Base-by-base conservation (phyloP, 139 green algal species). In the Limnomonas spitsbergensis region DNA sequence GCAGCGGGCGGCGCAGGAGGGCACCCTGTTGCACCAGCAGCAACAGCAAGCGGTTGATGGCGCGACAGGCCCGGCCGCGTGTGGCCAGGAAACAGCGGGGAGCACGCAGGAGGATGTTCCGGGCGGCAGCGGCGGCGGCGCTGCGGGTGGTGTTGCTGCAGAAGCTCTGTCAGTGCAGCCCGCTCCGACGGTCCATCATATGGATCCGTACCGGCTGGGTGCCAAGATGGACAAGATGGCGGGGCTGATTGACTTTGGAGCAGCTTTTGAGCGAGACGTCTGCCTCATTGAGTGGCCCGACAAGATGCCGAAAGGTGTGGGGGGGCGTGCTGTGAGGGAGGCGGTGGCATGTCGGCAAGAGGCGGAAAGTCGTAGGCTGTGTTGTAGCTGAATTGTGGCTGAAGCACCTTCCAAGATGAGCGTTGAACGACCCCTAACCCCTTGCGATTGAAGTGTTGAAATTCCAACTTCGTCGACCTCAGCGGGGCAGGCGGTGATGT, bases 281-380 rank as follows among this genome's bases (percentile, higher is more conserved):
- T 88, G 86, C 73, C 71, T 90, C 27, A 80, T 90, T 1, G 86
- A 90, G 78, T 90, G 86, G 86, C 78, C 82, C 7, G 82, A 84
- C 69, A 75, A 78, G n/a, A 90, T 90, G 86, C 86, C 86, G 1
- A 38, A 31, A 27, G 73, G 80, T 36, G 79, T 80, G 0, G 75
- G 75, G 78, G 6, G 9, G 3, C 71, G 75, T n/a, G 52, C 71
- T 38, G 29, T 53, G 24, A 83, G 78, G 32, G 73, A 14, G 32
- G n/a, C 26, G 66, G 26, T 39, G 66, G 7, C 4, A 38, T 69
- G 56, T 29, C n/a, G 24, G 56, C n/a, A 9, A 0, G 9, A 0
- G 35, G 34, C n/a, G 56, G n/a, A 7, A n/a, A 29, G 56, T n/a
- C n/a, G n/a, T n/a, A n/a, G n/a, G n/a, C n/a, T n/a, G n/a, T n/a